Percentiles rank a stretch among this genome's conserved stretches.
These are phyloP conservation scores for Fusarium compactum DNA, from an alignment of 2,329 filamentous ascomycete species.

Conservation along the genomic window DNA sequence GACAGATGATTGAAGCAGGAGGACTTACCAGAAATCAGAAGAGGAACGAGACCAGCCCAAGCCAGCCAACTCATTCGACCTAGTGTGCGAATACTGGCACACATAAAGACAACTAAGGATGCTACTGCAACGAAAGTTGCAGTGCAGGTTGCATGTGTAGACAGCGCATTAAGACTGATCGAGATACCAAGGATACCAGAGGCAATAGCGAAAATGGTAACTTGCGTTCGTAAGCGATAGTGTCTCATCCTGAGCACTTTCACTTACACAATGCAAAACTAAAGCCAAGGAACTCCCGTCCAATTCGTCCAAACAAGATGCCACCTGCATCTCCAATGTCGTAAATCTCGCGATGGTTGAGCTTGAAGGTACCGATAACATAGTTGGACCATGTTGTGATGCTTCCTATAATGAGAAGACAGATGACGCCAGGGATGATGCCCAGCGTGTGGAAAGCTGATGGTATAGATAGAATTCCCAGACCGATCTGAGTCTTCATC, in stretches of 20 bases:
- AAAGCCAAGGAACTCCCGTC: conserved; percentile 56
- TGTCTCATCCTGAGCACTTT: no score
- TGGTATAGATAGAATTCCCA: conserved; percentile 62
- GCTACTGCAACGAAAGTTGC: conserved; percentile 55
- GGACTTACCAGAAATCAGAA: conserved; percentile 1
- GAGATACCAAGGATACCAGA: conserved; percentile 48
- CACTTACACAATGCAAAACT: conserved; percentile 52
- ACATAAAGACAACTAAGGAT: conserved; percentile 43
- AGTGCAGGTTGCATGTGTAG: conserved; percentile 54
- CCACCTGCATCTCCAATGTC: conserved; percentile 64
- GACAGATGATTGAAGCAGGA: neutral
- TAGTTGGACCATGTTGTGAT: conserved; percentile 64
- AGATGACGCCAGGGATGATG: conserved; percentile 60
- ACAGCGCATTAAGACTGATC: conserved; percentile 55
- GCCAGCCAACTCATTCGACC: conserved; percentile 50
- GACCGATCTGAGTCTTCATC: conserved; percentile 61
- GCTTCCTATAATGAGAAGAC: conserved; percentile 53
- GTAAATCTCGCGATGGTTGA: conserved; percentile 63
- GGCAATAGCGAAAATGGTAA: conserved; percentile 19
- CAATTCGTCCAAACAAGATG: conserved; percentile 61
- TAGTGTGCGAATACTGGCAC: conserved; percentile 51
- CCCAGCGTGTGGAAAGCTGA: conserved; percentile 59
- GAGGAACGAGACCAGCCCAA: conserved; percentile 41
- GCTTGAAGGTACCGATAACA: conserved; percentile 64
- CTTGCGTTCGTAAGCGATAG: conserved; percentile 9